Percentiles rank a stretch among this genome's conserved stretches.
Evolutionary conservation across 2,329 filamentous ascomycete genomes (phyloP).

Genomic region (Venturia asperata): DNA sequence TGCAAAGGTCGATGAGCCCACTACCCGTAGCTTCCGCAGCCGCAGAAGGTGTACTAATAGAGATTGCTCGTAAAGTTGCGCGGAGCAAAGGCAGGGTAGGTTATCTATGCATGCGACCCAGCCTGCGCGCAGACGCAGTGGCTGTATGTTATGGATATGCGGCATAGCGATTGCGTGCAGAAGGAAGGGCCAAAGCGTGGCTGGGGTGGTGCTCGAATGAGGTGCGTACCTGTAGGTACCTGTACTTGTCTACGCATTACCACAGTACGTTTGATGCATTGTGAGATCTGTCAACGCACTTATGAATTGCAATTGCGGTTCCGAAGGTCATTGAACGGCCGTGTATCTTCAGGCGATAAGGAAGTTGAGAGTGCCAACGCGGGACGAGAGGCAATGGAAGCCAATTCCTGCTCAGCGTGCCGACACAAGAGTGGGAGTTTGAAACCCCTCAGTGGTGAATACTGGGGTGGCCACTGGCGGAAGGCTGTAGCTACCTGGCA

Average conservation of each 20-base stretch:
- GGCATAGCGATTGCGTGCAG: constrained; percentile 1
- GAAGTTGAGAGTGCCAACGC: too few species aligned
- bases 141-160: constrained; percentile 7
- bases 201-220: constrained; percentile 1
- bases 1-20: not conserved
- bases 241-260: not conserved
- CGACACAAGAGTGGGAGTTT: not conserved
- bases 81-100: not conserved
- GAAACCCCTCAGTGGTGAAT: not conserved
- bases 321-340: not conserved
- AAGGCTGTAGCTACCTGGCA: not conserved
- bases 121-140: not conserved
- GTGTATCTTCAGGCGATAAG: not conserved
- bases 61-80: not conserved
- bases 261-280: not conserved
- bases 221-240: not conserved
- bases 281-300: not conserved
- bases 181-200: not conserved
- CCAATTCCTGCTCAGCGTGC: not conserved
- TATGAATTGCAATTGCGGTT: not conserved
- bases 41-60: not conserved
- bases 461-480: not conserved
- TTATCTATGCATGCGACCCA: constrained; percentile 6
- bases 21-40: not conserved
- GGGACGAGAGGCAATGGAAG: not conserved